Percentiles rank a stretch among this genome's conserved stretches.
These are phyloP conservation scores for Scenedesmus sp. DNA, from an alignment of 163 green algal genomes.

Conservation along the genomic window DNA sequence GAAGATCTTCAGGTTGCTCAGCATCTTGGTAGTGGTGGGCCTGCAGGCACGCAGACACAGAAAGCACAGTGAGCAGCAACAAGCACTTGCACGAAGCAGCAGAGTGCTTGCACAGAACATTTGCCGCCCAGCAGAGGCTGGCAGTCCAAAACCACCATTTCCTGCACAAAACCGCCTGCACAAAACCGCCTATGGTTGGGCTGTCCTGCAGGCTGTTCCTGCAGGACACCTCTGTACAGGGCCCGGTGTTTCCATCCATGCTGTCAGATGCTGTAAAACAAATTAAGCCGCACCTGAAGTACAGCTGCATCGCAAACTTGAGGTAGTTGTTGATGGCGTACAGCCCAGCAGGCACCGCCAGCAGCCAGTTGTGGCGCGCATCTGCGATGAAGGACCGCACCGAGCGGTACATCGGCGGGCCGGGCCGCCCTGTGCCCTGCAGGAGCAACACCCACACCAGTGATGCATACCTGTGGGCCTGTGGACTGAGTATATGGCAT, in stretches of 20 bases:
- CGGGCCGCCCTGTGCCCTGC: conserved; percentile 79
- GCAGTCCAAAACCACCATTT: not conserved
- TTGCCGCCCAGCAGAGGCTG: not conserved
- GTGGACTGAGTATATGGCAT: not conserved
- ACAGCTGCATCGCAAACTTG: conserved; percentile 73
- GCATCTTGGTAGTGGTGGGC: conserved; percentile 98
- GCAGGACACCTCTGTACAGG: not conserved
- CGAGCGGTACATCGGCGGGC: conserved; percentile 76
- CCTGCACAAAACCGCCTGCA: too few relatives aligned
- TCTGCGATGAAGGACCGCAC: conserved; percentile 76
- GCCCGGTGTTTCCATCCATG: not conserved
- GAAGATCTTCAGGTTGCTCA: conserved; percentile 97
- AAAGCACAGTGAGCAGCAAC: not conserved
- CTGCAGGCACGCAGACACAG: not conserved
- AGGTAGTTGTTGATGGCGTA: conserved; percentile 98
- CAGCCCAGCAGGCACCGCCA: conserved; percentile 88
- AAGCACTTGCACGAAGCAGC: not conserved
- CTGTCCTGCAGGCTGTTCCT: too few relatives aligned
- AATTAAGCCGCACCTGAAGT: conserved; percentile 30
- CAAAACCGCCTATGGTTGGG: too few relatives aligned
- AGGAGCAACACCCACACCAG: not conserved
- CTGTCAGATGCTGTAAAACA: too few relatives aligned
- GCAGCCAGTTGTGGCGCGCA: conserved; percentile 83
- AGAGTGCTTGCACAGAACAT: not conserved
- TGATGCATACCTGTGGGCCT: not conserved